Conservation (phyloP, 331 rosid species). For the Quercus phellos region DNA sequence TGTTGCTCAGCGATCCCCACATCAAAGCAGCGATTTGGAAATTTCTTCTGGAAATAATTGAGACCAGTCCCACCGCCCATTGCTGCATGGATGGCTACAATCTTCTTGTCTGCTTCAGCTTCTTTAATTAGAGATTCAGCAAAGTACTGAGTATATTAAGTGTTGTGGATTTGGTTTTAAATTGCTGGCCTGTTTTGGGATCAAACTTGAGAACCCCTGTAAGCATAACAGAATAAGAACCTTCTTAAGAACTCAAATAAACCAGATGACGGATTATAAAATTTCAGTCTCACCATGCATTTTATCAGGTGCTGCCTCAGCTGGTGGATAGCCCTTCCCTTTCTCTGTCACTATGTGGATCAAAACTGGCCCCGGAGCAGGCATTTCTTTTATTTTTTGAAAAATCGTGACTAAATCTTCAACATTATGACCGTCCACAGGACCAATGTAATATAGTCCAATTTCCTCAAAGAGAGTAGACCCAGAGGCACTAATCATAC, state of each 20-base stretch:
- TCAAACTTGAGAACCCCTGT: constrained; percentile 86
- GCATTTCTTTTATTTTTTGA: constrained; percentile 52
- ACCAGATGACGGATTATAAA: neutral
- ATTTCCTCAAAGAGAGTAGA: constrained; percentile 78
- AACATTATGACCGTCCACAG: constrained; percentile 75
- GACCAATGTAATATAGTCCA: constrained; percentile 77
- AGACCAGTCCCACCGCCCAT: constrained; percentile 94
- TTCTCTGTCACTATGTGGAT: constrained; percentile 76
- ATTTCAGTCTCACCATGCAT: constrained; percentile 58
- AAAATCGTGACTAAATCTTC: constrained; percentile 64
- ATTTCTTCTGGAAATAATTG: constrained; percentile 73
- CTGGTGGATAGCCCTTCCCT: constrained; percentile 86
- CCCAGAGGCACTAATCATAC: constrained; percentile 56
- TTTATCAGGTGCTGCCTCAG: constrained; percentile 69
- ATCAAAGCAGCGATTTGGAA: constrained; percentile 84
- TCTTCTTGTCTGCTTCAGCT: constrained; percentile 64
- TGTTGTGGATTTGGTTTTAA: constrained; percentile 55
- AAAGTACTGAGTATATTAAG: constrained; percentile 73
- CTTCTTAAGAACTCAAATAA: constrained; percentile 1
- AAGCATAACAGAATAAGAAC: constrained; percentile 16
- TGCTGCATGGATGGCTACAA: constrained; percentile 91
- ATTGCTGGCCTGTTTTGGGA: constrained; percentile 69
- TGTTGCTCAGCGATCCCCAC: constrained; percentile 95
- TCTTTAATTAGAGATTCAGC: constrained; percentile 78
- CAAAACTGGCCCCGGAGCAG: constrained; percentile 68